These are phyloP conservation scores for Setaria viridis DNA, from an alignment of 202 grass and related monocot species.

Conservation along the genomic window DNA sequence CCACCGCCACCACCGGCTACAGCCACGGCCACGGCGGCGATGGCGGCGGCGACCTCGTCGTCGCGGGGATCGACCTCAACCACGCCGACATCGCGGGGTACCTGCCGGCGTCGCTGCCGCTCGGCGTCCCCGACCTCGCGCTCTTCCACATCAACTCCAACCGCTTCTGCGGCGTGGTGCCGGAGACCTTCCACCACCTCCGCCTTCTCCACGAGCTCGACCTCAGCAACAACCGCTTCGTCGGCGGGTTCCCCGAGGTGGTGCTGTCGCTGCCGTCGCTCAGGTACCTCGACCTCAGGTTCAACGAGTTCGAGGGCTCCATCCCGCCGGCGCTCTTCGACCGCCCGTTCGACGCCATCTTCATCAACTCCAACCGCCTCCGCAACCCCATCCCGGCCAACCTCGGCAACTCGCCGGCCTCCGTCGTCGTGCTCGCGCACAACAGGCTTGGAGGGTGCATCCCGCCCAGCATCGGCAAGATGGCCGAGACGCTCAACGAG, in stretches of 20 bases:
- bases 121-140: constrained; percentile 71
- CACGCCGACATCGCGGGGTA: constrained; percentile 86
- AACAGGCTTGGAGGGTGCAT: constrained; percentile 83
- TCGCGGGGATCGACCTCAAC: constrained; percentile 95
- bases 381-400: constrained; percentile 70
- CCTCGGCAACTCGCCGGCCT: constrained; percentile 78
- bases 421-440: constrained; percentile 88
- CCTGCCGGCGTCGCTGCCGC: constrained; percentile 58
- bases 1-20: neutral
- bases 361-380: constrained; percentile 96
- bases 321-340: constrained; percentile 72
- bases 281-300: constrained; percentile 78
- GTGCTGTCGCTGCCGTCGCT: constrained; percentile 59
- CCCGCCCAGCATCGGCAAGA: constrained; percentile 67
- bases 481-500: constrained; percentile 78
- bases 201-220: constrained; percentile 83
- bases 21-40: neutral
- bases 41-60: constrained; percentile 2
- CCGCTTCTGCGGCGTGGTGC: constrained; percentile 84
- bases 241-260: constrained; percentile 63
- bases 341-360: constrained; percentile 78
- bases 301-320: constrained; percentile 91
- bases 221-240: constrained; percentile 99
- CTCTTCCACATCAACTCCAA: constrained; percentile 98
- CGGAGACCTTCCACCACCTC: constrained; percentile 55